A percentile compares a stretch with the other conserved stretches of the same genome.
phyloP scores from a whole-genome alignment of 108 stramenopile species.

The Cylindrotheca closterium region DNA sequence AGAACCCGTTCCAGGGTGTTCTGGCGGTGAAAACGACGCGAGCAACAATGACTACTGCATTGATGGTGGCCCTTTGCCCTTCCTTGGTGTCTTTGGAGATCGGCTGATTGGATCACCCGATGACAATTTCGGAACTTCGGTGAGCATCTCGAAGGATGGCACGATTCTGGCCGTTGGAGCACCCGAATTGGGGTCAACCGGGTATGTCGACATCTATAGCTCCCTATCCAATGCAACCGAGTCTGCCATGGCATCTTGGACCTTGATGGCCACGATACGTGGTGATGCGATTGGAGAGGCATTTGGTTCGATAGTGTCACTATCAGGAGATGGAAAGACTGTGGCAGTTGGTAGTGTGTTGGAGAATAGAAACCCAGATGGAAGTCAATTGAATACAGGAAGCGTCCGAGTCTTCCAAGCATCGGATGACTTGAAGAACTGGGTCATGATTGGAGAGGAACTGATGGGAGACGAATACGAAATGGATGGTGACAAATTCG shows the following conservation, averaged over 20 bases:
- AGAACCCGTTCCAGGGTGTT: slow-evolving; percentile 37
- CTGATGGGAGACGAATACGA: not conserved
- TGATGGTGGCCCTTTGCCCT: not conserved
- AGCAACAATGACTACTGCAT: slow-evolving; percentile 27
- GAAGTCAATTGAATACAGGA: not conserved
- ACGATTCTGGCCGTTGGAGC: slow-evolving; percentile 20
- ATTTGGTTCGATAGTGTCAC: slow-evolving; percentile 20
- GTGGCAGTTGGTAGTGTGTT: slow-evolving; percentile 18
- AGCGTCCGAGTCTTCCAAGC: not conserved
- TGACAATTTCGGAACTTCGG: slow-evolving; percentile 34
- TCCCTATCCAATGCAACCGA: slow-evolving; percentile 4
- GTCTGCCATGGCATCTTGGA: slow-evolving; percentile 24
- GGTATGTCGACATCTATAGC: slow-evolving; percentile 17
- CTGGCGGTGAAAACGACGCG: slow-evolving; percentile 11
- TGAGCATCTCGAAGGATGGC: slow-evolving; percentile 30
- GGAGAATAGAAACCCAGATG: not conserved
- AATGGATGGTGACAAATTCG: not conserved
- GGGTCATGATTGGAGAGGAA: not conserved
- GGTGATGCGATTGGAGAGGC: slow-evolving; percentile 3
- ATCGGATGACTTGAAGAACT: not conserved
- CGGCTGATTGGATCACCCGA: not conserved
- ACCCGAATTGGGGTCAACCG: not conserved
- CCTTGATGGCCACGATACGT: not conserved
- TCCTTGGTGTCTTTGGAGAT: not conserved
- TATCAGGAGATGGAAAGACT: slow-evolving; percentile 18